A percentile compares a stretch with the other conserved stretches of the same genome.
phyloP scores from a whole-genome alignment of 2,329 filamentous ascomycete genomes.

The Aspergillus latus region DNA sequence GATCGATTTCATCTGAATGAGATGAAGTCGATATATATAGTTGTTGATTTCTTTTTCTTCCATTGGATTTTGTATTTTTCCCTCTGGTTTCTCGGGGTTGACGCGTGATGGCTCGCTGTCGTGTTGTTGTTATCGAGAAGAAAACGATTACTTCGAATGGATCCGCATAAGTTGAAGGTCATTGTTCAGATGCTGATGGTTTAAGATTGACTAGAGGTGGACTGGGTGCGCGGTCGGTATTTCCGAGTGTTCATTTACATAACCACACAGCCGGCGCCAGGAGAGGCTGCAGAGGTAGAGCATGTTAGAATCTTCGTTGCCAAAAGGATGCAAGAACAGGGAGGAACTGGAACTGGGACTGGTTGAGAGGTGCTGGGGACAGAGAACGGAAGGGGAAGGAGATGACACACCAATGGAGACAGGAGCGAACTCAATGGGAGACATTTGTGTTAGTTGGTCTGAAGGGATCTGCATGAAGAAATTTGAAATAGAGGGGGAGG shows the following conservation, averaged over 20 bases:
- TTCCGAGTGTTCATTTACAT: conserved; percentile 25
- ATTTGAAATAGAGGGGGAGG: background rate
- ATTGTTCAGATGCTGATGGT: background rate
- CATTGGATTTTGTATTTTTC: no score
- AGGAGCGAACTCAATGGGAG: conserved; percentile 25
- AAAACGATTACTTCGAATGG: no score
- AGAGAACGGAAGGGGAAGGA: background rate
- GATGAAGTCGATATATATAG: no score
- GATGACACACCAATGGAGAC: conserved; percentile 26
- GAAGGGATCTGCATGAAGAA: conserved; percentile 19
- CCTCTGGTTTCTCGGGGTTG: no score
- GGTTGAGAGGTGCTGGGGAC: background rate
- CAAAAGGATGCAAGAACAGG: background rate
- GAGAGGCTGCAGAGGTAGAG: conserved; percentile 16
- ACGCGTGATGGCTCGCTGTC: no score
- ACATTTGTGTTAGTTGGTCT: conserved; percentile 25
- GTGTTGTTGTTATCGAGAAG: no score
- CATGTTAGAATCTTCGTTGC: background rate
- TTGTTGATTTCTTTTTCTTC: no score
- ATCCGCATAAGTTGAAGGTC: no score
- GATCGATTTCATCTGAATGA: no score
- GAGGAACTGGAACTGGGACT: background rate
- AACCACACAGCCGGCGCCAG: conserved; percentile 33
- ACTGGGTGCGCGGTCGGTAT: background rate
- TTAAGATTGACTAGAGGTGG: background rate